Conservation (phyloP, 257 asterid genomes). For the Nicotiana undulata region DNA sequence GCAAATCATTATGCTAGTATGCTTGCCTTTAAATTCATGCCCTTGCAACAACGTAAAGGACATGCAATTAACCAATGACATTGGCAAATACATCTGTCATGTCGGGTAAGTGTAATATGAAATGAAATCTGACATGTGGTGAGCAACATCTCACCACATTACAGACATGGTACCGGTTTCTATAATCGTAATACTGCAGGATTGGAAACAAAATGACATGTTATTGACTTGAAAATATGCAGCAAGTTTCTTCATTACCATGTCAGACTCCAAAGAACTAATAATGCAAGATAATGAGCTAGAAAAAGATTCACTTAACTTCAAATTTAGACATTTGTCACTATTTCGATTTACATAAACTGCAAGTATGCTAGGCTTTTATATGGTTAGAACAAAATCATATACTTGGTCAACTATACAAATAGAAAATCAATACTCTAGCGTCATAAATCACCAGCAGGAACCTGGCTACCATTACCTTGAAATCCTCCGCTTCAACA, state of each 20-base stretch:
- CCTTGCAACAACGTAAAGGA: background rate
- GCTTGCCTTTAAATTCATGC: background rate
- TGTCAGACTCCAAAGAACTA: background rate
- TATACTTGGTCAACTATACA: background rate
- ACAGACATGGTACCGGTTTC: background rate
- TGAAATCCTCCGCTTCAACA: background rate
- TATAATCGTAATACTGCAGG: background rate
- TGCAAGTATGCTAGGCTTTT: background rate
- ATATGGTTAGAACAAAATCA: slow-evolving; percentile 1
- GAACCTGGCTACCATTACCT: background rate
- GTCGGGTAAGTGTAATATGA: background rate
- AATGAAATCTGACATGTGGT: background rate
- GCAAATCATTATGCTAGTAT: background rate
- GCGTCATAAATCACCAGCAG: background rate
- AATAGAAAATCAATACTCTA: background rate
- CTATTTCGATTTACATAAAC: background rate
- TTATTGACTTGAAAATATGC: background rate
- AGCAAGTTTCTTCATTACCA: background rate
- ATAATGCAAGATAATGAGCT: background rate
- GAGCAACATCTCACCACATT: background rate
- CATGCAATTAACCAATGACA: background rate
- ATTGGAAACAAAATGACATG: background rate
- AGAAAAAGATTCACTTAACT: background rate
- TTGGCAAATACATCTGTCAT: background rate
- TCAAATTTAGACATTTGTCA: background rate